Conservation (phyloP, 2,329 filamentous ascomycete genomes). For the Celoporthe dispersa region DNA sequence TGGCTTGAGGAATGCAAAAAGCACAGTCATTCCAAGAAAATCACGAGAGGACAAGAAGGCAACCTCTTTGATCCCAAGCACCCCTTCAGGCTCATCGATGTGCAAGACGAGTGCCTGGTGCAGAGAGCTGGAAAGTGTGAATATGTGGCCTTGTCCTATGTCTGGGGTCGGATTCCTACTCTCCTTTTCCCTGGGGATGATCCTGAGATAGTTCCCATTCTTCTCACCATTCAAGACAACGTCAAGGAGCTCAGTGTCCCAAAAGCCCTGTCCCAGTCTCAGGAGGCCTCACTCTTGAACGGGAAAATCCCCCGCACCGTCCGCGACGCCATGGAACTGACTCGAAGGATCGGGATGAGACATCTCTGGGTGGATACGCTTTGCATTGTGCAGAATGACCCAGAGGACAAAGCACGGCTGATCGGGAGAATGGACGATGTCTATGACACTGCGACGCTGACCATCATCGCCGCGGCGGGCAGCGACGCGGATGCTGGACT, state of each 20-base stretch:
- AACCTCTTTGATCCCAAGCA: neutral
- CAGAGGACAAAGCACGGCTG: neutral
- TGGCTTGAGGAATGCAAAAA: neutral
- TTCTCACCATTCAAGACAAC: neutral
- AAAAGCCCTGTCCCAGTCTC: neutral
- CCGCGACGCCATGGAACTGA: neutral
- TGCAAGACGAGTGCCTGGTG: neutral
- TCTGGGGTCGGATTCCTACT: neutral
- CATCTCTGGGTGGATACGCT: neutral
- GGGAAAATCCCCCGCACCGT: neutral
- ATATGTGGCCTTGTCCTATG: neutral
- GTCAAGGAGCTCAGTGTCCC: neutral
- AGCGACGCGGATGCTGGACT: neutral
- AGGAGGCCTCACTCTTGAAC: neutral
- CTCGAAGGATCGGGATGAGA: neutral
- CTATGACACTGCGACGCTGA: neutral
- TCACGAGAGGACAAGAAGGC: neutral
- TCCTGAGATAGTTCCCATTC: neutral
- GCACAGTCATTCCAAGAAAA: neutral
- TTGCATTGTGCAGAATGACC: neutral
- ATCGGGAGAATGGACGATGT: neutral
- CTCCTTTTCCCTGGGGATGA: neutral
- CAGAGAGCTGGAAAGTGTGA: neutral
- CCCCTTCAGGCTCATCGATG: neutral
- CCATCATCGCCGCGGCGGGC: neutral